Evolutionary conservation across 2,329 filamentous ascomycete species (phyloP).

Genomic region (Colletotrichum spinosum): DNA sequence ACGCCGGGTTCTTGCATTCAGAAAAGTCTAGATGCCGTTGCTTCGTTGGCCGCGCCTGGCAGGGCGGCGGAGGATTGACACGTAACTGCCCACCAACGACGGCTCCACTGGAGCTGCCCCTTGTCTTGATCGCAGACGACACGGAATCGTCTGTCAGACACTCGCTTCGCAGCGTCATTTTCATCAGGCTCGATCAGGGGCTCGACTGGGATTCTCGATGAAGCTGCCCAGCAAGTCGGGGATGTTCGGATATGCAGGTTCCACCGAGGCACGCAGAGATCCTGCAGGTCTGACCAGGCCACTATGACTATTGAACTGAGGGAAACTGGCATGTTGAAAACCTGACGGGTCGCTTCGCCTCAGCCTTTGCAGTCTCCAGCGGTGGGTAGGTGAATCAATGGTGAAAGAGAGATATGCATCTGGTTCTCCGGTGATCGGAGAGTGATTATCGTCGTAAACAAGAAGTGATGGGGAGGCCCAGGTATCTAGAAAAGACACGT

Average conservation of each 20-base stretch:
- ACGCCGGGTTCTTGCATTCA: conserved; percentile 20
- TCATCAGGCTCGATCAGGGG: conserved; percentile 13
- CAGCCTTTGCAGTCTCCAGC: too few relatives aligned
- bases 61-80: conserved; percentile 26
- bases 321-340: too few relatives aligned
- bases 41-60: conserved; percentile 34
- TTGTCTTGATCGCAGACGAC: background rate
- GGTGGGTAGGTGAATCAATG: too few relatives aligned
- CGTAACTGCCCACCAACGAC: background rate
- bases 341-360: too few relatives aligned
- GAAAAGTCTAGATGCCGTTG: conserved; percentile 25
- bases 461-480: background rate
- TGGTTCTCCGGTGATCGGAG: too few relatives aligned
- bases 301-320: too few relatives aligned
- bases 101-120: conserved; percentile 7
- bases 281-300: conserved; percentile 12
- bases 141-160: conserved; percentile 1
- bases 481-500: background rate
- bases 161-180: background rate
- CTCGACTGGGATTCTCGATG: conserved; percentile 11
- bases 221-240: conserved; percentile 24
- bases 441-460: too few relatives aligned
- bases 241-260: conserved; percentile 26
- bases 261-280: conserved; percentile 31
- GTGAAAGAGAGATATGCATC: too few relatives aligned